A percentile compares a stretch with the other conserved stretches of the same genome.
These are phyloP conservation scores for Colletotrichum sp. DNA, from an alignment of 2,329 filamentous ascomycete species.

Conservation along the genomic window DNA sequence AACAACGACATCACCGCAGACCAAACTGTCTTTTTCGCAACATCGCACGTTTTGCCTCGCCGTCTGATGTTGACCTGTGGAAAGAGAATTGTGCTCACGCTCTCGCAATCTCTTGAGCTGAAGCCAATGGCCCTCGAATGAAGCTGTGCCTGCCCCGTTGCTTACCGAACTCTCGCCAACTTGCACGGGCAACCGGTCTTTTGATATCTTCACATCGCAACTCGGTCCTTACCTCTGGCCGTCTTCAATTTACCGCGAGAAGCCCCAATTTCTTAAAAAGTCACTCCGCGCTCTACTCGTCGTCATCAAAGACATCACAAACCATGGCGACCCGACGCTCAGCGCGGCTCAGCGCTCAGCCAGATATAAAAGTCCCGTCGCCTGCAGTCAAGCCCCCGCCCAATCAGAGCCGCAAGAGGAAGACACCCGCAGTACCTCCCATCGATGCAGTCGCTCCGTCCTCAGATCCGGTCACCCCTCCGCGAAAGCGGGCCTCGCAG, in stretches of 20 bases:
- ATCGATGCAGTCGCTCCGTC: slow-evolving; percentile 23
- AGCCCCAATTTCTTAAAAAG: background rate
- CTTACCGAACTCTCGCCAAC: background rate
- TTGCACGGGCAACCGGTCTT: background rate
- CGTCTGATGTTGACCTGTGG: background rate
- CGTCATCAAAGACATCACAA: background rate
- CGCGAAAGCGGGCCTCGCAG: slow-evolving; percentile 34
- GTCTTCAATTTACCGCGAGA: background rate
- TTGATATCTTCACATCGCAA: background rate
- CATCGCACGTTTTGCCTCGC: background rate
- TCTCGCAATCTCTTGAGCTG: background rate
- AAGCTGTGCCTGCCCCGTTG: background rate
- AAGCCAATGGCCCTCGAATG: background rate
- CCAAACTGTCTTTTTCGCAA: background rate
- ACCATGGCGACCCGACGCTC: slow-evolving; percentile 38
- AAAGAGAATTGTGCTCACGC: background rate
- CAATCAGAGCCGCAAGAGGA: slow-evolving; percentile 38
- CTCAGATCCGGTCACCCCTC: slow-evolving; percentile 31
- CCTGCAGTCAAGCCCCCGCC: slow-evolving; percentile 24
- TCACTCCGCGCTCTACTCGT: background rate
- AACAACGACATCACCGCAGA: background rate
- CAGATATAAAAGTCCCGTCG: slow-evolving; percentile 19
- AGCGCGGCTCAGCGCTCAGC: slow-evolving; percentile 44
- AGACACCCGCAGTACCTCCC: slow-evolving; percentile 21
- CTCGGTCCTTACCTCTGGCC: background rate